These are phyloP conservation scores for Mariannaea elegans DNA, from an alignment of 2,329 filamentous ascomycete genomes.

Conservation along the genomic window DNA sequence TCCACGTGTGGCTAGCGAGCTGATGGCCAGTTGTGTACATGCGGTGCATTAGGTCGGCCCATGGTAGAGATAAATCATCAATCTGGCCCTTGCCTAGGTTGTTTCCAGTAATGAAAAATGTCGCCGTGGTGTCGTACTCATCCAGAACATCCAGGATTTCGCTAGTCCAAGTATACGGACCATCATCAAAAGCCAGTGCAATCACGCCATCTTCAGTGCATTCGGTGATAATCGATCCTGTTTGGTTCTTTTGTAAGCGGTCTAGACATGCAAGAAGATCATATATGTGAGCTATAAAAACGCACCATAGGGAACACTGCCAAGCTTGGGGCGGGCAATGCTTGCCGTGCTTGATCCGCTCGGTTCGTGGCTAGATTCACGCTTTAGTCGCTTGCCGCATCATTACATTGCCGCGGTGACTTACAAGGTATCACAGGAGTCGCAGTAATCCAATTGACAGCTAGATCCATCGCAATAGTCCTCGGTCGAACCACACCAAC, in stretches of 20 bases:
- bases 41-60: constrained; percentile 48
- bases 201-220: constrained; percentile 46
- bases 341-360: constrained; percentile 43
- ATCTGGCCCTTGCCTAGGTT: constrained; percentile 51
- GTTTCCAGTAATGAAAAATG: constrained; percentile 53
- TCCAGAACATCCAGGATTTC: constrained; percentile 50
- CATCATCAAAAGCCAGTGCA: constrained; percentile 58
- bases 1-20: constrained; percentile 55
- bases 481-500: constrained; percentile 47
- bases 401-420: constrained; percentile 16
- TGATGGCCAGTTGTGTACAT: constrained; percentile 55
- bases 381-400: background rate
- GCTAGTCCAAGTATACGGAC: constrained; percentile 52
- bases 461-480: constrained; percentile 49
- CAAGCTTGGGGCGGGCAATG: constrained; percentile 43
- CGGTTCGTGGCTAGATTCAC: constrained; percentile 41
- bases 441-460: constrained; percentile 51
- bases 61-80: constrained; percentile 45
- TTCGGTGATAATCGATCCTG: constrained; percentile 40
- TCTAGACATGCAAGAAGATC: no score
- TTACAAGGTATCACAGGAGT: constrained; percentile 53
- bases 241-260: no score
- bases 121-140: constrained; percentile 44
- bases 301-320: constrained; percentile 50
- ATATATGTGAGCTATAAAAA: background rate